Evolutionary conservation across 2,329 filamentous ascomycete species (phyloP).

Genomic region (Hymenoscyphus repandus): DNA sequence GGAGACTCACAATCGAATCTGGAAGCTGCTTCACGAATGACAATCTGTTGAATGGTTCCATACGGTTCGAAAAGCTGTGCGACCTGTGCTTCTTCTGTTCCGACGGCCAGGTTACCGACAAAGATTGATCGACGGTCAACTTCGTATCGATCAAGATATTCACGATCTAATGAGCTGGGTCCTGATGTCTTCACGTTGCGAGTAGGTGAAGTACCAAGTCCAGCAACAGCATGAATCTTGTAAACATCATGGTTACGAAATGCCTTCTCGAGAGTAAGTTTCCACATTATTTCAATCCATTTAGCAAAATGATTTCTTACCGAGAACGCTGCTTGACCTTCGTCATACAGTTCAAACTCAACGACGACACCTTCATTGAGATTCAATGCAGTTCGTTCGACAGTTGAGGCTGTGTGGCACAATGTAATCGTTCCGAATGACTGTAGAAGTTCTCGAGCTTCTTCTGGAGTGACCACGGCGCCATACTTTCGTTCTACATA

Average conservation of each 20-base stretch:
- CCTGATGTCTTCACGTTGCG: slow-evolving; percentile 2
- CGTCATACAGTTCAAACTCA: slow-evolving; percentile 47
- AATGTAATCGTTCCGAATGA: slow-evolving; percentile 39
- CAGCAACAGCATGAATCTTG: slow-evolving; percentile 34
- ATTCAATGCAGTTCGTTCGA: slow-evolving; percentile 27
- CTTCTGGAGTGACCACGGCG: slow-evolving; percentile 35
- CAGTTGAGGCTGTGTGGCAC: slow-evolving; percentile 19
- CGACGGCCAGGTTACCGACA: slow-evolving; percentile 40
- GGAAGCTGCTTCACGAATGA: slow-evolving; percentile 29
- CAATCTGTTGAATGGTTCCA: slow-evolving; percentile 35
- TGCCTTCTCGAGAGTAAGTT: slow-evolving; percentile 14
- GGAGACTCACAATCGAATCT: slow-evolving; percentile 24
- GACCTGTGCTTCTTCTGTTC: slow-evolving; percentile 35
- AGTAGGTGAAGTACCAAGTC: slow-evolving; percentile 15
- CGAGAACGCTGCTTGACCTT: slow-evolving; percentile 42
- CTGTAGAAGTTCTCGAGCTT: slow-evolving; percentile 40
- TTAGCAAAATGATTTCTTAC: slow-evolving; percentile 34
- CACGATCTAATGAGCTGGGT: slow-evolving; percentile 11
- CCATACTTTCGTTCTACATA: slow-evolving; percentile 40
- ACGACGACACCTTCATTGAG: slow-evolving; percentile 38
- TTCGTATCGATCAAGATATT: slow-evolving; percentile 35
- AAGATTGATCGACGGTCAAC: slow-evolving; percentile 43
- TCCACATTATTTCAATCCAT: background rate
- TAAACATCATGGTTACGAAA: slow-evolving; percentile 27
- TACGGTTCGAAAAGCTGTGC: slow-evolving; percentile 33